Conservation (phyloP, 2,329 filamentous ascomycete species). For the Fusarium pininemorale region DNA sequence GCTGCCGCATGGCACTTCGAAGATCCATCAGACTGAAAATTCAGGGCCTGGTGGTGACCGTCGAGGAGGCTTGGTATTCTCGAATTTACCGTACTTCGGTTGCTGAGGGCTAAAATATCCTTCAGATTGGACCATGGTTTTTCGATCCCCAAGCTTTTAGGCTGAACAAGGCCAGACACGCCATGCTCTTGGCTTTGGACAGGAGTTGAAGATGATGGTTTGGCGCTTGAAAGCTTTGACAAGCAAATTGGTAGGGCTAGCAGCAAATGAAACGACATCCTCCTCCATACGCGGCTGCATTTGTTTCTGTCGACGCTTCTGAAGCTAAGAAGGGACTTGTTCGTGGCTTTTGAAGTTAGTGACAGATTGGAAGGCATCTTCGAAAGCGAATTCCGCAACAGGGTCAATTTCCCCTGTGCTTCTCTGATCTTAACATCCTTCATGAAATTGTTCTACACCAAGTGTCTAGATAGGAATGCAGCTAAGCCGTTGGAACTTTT, state of each 20-base stretch:
- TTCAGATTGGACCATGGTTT: constrained; percentile 43
- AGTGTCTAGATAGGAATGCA: constrained; percentile 59
- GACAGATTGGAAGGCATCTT: constrained; percentile 63
- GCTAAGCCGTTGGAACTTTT: constrained; percentile 11
- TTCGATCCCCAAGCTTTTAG: constrained; percentile 48
- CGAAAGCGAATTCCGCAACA: constrained; percentile 50
- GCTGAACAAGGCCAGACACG: constrained; percentile 25
- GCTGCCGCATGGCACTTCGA: background rate
- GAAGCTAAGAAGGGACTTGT: constrained; percentile 32
- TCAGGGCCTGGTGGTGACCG: constrained; percentile 59
- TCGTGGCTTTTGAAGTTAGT: constrained; percentile 52
- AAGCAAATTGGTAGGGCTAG: constrained; percentile 71
- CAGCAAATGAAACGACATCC: constrained; percentile 71
- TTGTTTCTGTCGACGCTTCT: constrained; percentile 62
- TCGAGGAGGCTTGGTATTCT: constrained; percentile 54
- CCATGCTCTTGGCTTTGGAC: background rate
- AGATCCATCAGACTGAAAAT: constrained; percentile 51
- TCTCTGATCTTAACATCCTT: constrained; percentile 51
- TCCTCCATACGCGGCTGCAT: constrained; percentile 66
- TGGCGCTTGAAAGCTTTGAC: constrained; percentile 73
- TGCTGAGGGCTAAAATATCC: constrained; percentile 55
- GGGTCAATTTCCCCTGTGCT: constrained; percentile 37
- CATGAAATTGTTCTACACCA: constrained; percentile 57
- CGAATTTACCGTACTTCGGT: constrained; percentile 54
- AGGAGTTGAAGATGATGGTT: constrained; percentile 60